A percentile compares a stretch with the other conserved stretches of the same genome.
Evolutionary conservation across 208 protist genomes (phyloP).

Genomic region (Phytomonas francai): DNA sequence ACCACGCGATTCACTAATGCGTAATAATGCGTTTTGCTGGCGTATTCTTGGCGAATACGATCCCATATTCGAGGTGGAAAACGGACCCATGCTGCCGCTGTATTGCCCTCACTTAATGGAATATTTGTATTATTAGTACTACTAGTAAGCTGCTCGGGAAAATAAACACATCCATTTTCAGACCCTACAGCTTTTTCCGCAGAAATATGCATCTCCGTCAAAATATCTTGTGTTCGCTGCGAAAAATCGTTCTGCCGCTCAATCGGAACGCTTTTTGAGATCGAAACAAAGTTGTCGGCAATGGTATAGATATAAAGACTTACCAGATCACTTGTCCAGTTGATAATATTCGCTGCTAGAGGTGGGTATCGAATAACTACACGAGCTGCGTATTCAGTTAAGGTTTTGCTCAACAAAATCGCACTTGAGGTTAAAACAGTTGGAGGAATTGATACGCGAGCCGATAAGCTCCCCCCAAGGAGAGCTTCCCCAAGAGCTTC

Average conservation of each 20-base stretch:
- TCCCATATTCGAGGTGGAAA: conserved; percentile 70
- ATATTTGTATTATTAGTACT: neutral
- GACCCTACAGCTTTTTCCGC: conserved; percentile 28
- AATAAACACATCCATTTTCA: neutral
- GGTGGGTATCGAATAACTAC: conserved; percentile 68
- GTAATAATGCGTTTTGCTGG: conserved; percentile 51
- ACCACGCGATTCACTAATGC: conserved; percentile 49
- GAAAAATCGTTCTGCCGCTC: conserved; percentile 73
- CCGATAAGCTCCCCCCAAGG: no score
- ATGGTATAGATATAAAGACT: conserved; percentile 73
- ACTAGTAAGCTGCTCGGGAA: neutral
- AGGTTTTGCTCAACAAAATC: conserved; percentile 44
- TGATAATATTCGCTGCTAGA: conserved; percentile 55
- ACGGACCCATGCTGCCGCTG: conserved; percentile 6
- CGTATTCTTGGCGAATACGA: conserved; percentile 40
- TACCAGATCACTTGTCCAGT: conserved; percentile 64
- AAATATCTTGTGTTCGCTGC: conserved; percentile 22
- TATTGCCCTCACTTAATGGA: no score
- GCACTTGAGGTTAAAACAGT: conserved; percentile 48
- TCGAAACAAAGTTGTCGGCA: conserved; percentile 80
- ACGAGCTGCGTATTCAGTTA: conserved; percentile 71
- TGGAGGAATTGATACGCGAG: conserved; percentile 9
- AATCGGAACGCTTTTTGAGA: conserved; percentile 58
- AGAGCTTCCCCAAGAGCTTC: conserved; percentile 15
- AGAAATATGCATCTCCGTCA: conserved; percentile 39